Evolutionary conservation across 495 filamentous ascomycete species (phyloP).

Genomic region (Annulohypoxylon bovei): DNA sequence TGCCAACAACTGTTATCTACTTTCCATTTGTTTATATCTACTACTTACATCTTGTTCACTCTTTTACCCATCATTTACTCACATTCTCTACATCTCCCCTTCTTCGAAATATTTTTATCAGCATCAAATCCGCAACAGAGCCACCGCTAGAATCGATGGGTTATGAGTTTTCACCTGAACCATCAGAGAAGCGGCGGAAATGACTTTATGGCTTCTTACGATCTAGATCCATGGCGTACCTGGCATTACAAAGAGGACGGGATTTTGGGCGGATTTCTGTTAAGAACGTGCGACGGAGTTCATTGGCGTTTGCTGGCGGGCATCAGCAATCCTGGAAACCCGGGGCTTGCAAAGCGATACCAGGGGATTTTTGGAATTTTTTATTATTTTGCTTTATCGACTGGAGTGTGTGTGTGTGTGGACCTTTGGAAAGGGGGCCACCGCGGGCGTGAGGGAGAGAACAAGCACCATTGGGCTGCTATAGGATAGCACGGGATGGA

Average conservation of each 20-base stretch:
- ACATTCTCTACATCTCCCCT: conserved; percentile 32
- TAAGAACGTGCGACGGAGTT: conserved; percentile 46
- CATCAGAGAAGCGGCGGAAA: conserved; percentile 25
- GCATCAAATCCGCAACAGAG: conserved; percentile 14
- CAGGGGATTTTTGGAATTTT: conserved; percentile 33
- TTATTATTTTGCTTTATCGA: conserved; percentile 4
- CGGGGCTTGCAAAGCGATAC: conserved; percentile 38
- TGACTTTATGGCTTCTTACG: conserved; percentile 42
- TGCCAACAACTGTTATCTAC: conserved; percentile 24
- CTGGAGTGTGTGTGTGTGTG: conserved; percentile 4
- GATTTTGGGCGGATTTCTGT: conserved; percentile 33
- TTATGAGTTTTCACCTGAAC: neutral
- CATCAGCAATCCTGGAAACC: conserved; percentile 41
- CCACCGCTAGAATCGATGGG: conserved; percentile 22
- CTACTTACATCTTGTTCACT: conserved; percentile 18
- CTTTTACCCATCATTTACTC: conserved; percentile 9
- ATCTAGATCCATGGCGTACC: conserved; percentile 41
- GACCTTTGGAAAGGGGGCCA: conserved; percentile 25
- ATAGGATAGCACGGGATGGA: conserved; percentile 30
- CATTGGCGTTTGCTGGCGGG: conserved; percentile 48
- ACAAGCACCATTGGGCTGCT: conserved; percentile 11
- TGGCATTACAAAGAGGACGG: conserved; percentile 37
- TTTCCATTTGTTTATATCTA: conserved; percentile 47
- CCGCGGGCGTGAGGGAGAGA: conserved; percentile 12
- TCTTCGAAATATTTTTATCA: conserved; percentile 41